phyloP scores from a whole-genome alignment of 768 basidiomycete genomes.

The Coprinopsis strossmayeri region DNA sequence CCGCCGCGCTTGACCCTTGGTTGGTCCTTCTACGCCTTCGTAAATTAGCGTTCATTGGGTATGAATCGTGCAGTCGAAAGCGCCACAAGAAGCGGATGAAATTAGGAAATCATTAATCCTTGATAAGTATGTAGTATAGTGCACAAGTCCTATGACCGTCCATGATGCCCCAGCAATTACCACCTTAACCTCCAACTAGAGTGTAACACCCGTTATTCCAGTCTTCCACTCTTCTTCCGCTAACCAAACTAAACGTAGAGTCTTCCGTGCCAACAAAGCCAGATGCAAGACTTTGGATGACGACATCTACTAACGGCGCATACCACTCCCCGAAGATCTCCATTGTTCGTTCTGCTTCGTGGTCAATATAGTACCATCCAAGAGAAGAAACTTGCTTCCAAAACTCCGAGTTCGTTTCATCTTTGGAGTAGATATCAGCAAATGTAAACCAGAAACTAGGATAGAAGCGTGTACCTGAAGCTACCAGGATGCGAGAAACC shows the following conservation, averaged over 20 bases:
- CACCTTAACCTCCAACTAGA: slow-evolving; percentile 22
- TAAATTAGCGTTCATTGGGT: too few relatives aligned
- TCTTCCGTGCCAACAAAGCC: slow-evolving; percentile 53
- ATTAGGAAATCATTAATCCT: too few relatives aligned
- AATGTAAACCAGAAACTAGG: neutral
- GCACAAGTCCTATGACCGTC: too few relatives aligned
- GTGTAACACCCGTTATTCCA: slow-evolving; percentile 42
- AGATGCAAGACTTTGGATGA: slow-evolving; percentile 45
- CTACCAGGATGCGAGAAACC: slow-evolving; percentile 33
- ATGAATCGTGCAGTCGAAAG: too few relatives aligned
- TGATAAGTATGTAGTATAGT: too few relatives aligned
- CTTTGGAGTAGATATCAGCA: slow-evolving; percentile 19
- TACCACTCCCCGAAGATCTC: slow-evolving; percentile 38
- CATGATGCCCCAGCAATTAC: slow-evolving; percentile 1
- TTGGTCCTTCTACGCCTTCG: too few relatives aligned
- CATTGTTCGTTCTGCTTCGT: slow-evolving; percentile 25
- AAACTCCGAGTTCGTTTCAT: slow-evolving; percentile 37
- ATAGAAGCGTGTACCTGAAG: slow-evolving; percentile 25
- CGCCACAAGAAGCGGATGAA: too few relatives aligned
- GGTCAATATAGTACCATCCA: slow-evolving; percentile 42
- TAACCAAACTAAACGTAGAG: slow-evolving; percentile 51
- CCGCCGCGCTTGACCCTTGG: too few relatives aligned
- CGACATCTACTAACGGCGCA: slow-evolving; percentile 45
- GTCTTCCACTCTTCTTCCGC: slow-evolving; percentile 44
- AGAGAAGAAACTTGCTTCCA: slow-evolving; percentile 30